A percentile compares a stretch with the other conserved stretches of the same genome.
These are phyloP conservation scores for Dimargaris cristalligena DNA, from an alignment of 192 early-diverging fungal genomes.

Conservation along the genomic window DNA sequence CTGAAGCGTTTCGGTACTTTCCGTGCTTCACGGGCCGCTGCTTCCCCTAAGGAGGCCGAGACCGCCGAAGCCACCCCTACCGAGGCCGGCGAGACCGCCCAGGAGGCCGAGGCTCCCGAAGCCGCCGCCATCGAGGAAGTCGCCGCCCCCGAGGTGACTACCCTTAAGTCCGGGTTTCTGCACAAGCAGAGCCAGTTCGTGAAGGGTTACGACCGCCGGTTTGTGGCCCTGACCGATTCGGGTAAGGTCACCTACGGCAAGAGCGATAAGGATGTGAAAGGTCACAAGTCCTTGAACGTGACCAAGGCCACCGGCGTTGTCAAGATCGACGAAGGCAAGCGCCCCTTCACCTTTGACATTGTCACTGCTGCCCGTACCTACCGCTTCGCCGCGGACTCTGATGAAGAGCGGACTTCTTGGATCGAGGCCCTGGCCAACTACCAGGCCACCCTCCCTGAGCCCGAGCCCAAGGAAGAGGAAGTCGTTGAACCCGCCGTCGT, in stretches of 20 bases:
- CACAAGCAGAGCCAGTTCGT: slow-evolving; percentile 11
- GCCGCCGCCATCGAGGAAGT: background rate
- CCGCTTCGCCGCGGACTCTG: slow-evolving; percentile 6
- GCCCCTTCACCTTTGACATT: slow-evolving; percentile 11
- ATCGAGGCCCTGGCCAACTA: slow-evolving; percentile 1
- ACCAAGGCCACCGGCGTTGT: background rate
- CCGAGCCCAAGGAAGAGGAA: background rate
- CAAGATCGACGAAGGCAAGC: slow-evolving; percentile 10
- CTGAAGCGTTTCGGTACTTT: slow-evolving; percentile 5
- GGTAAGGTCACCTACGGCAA: slow-evolving; percentile 8
- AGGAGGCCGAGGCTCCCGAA: background rate
- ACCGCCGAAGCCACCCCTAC: background rate
- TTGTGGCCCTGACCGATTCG: background rate
- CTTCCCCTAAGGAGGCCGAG: background rate
- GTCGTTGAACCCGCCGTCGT: background rate
- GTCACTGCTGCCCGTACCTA: background rate
- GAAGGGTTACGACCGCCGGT: slow-evolving; percentile 6
- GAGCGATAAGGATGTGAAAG: background rate
- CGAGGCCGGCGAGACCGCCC: background rate
- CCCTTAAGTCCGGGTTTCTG: slow-evolving; percentile 8
- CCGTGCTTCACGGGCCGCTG: background rate
- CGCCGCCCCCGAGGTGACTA: background rate
- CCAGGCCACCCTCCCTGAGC: slow-evolving; percentile 9
- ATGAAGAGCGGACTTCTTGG: slow-evolving; percentile 9
- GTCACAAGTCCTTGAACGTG: background rate